Conservation (phyloP, 2,329 filamentous ascomycete genomes). For the Colletotrichum lini region DNA sequence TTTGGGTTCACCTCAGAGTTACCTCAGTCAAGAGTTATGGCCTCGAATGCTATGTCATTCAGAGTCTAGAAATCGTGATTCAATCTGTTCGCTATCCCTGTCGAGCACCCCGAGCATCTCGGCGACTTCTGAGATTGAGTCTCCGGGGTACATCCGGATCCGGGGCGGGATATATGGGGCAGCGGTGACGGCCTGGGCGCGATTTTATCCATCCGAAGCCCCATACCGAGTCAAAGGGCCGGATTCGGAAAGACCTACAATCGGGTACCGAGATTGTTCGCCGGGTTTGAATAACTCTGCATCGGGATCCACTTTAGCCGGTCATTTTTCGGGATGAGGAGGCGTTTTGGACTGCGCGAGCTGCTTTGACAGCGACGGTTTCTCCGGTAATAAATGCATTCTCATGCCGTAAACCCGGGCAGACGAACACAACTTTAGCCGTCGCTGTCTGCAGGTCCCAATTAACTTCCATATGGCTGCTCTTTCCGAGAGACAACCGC, state of each 20-base stretch:
- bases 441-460: background rate
- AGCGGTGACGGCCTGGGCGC: background rate
- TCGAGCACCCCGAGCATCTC: background rate
- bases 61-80: background rate
- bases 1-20: background rate
- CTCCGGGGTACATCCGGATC: background rate
- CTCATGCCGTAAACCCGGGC: background rate
- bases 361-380: background rate
- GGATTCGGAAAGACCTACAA: background rate
- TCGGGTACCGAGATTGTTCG: no score
- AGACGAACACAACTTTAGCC: background rate
- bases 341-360: background rate
- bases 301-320: background rate
- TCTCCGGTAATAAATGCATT: background rate
- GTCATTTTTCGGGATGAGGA: background rate
- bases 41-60: no score
- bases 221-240: fast-evolving
- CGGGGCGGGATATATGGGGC: background rate
- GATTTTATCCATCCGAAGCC: background rate
- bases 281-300: no score
- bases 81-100: background rate
- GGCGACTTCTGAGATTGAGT: background rate
- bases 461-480: background rate
- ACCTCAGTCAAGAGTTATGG: background rate
- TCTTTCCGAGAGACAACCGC: background rate